phyloP scores from a whole-genome alignment of 1,139 yeast species.

The Geotrichum armillariae region DNA sequence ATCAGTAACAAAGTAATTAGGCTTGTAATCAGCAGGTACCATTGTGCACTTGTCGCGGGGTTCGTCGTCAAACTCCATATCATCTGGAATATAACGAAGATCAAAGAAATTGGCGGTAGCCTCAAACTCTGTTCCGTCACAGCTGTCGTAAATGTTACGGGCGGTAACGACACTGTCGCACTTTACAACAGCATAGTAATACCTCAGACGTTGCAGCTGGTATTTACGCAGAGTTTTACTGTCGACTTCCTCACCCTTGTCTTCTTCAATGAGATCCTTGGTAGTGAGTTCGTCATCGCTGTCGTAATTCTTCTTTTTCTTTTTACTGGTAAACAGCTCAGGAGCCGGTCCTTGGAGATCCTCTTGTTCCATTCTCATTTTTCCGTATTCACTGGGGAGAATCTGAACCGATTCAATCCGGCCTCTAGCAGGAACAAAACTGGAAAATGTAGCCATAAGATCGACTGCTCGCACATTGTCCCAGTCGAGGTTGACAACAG shows the following conservation, averaged over 20 bases:
- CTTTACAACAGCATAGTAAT: constrained; percentile 88
- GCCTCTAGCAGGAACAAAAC: constrained; percentile 83
- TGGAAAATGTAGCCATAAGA: constrained; percentile 82
- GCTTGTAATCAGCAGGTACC: constrained; percentile 77
- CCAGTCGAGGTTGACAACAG: constrained; percentile 97
- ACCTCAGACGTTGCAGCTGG: constrained; percentile 76
- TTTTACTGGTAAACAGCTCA: constrained; percentile 62
- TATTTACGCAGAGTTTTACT: constrained; percentile 59
- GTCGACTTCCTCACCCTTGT: constrained; percentile 49
- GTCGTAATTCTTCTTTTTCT: constrained; percentile 38
- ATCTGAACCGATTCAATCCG: constrained; percentile 67
- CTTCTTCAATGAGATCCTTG: constrained; percentile 37
- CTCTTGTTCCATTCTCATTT: constrained; percentile 86
- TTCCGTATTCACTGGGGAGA: constrained; percentile 94
- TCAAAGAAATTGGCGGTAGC: constrained; percentile 95
- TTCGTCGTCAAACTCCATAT: constrained; percentile 73
- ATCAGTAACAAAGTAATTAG: constrained; percentile 82
- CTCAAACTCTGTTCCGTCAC: constrained; percentile 96
- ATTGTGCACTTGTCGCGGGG: constrained; percentile 71
- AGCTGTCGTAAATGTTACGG: constrained; percentile 70
- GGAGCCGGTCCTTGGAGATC: constrained; percentile 91
- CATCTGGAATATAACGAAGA: constrained; percentile 89
- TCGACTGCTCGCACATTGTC: constrained; percentile 86
- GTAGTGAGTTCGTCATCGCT: constrained; percentile 37
- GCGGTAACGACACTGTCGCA: constrained; percentile 80